These are phyloP conservation scores for Beauveria brongniartii DNA, from an alignment of 2,329 filamentous ascomycete species.

Conservation along the genomic window DNA sequence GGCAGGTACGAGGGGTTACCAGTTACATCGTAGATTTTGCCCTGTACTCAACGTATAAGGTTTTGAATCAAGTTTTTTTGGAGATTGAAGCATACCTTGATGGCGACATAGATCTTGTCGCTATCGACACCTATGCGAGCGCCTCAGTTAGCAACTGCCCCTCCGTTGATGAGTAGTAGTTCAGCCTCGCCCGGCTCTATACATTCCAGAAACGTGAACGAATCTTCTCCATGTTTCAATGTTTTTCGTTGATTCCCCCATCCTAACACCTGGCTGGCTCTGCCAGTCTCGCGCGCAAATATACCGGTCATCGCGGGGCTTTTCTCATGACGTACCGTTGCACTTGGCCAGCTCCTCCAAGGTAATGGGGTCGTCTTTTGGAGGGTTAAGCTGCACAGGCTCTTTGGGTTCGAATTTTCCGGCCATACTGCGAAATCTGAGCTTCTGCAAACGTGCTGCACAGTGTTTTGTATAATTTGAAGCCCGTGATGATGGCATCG, in stretches of 20 bases:
- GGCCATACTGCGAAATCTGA: slow-evolving; percentile 35
- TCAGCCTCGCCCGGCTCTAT: not conserved
- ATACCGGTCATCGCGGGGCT: not conserved
- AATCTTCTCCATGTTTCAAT: too few relatives aligned
- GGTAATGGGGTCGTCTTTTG: slow-evolving; percentile 83
- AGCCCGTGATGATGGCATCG: not conserved
- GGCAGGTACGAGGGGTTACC: slow-evolving; percentile 47
- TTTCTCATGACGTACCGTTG: slow-evolving; percentile 55
- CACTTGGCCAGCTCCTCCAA: slow-evolving; percentile 70
- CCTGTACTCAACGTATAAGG: slow-evolving; percentile 40
- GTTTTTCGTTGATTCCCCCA: too few relatives aligned
- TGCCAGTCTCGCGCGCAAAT: not conserved
- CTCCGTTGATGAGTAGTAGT: not conserved
- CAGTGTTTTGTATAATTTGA: slow-evolving; percentile 4
- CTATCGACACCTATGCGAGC: slow-evolving; percentile 50
- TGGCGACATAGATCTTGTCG: slow-evolving; percentile 58
- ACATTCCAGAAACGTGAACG: not conserved
- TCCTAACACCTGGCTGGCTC: not conserved
- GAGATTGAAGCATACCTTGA: slow-evolving; percentile 45
- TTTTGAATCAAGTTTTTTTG: not conserved
- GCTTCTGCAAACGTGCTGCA: not conserved
- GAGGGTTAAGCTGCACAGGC: slow-evolving; percentile 67
- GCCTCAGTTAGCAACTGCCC: slow-evolving; percentile 15
- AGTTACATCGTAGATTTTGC: slow-evolving; percentile 88
- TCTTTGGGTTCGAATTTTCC: slow-evolving; percentile 72